Conservation (phyloP, 805 yeast species). For the Yamadazyma sp. region DNA sequence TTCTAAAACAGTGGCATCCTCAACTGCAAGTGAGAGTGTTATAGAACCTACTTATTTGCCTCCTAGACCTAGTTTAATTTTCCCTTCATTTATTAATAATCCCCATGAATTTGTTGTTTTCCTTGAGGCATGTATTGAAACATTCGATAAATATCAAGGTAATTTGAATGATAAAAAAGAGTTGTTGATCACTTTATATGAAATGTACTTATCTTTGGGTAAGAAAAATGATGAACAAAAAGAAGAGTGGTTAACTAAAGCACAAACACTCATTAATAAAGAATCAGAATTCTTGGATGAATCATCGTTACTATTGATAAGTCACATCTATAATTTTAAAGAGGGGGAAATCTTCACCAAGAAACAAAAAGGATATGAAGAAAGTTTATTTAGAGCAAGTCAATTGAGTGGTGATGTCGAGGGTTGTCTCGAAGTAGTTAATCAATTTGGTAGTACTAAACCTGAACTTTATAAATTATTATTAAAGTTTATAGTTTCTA, state of each 20-base stretch:
- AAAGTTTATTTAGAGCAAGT: constrained; percentile 65
- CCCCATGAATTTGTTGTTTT: constrained; percentile 89
- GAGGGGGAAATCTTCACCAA: constrained; percentile 46
- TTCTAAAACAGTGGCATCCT: constrained; percentile 2
- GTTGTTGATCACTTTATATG: constrained; percentile 74
- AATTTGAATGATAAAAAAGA: constrained; percentile 65
- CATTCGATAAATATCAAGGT: constrained; percentile 75
- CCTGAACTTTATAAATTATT: constrained; percentile 67
- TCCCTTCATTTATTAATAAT: constrained; percentile 80
- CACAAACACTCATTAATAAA: constrained; percentile 47
- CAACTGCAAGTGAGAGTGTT: neutral
- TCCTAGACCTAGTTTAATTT: constrained; percentile 84
- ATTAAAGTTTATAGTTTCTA: constrained; percentile 58
- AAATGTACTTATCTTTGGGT: constrained; percentile 69
- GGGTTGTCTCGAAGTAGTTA: constrained; percentile 55
- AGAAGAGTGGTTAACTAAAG: constrained; percentile 63
- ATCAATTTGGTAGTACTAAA: constrained; percentile 57
- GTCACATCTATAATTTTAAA: constrained; percentile 54
- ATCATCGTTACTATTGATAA: constrained; percentile 51
- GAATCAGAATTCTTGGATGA: constrained; percentile 53
- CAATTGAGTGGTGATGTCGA: constrained; percentile 56
- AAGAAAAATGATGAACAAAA: constrained; percentile 21
- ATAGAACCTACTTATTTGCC: constrained; percentile 75
- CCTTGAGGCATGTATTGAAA: constrained; percentile 83
- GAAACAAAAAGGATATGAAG: constrained; percentile 44